Conservation (phyloP, 192 early-diverging fungal genomes). For the Paraglomus brasilianum region DNA sequence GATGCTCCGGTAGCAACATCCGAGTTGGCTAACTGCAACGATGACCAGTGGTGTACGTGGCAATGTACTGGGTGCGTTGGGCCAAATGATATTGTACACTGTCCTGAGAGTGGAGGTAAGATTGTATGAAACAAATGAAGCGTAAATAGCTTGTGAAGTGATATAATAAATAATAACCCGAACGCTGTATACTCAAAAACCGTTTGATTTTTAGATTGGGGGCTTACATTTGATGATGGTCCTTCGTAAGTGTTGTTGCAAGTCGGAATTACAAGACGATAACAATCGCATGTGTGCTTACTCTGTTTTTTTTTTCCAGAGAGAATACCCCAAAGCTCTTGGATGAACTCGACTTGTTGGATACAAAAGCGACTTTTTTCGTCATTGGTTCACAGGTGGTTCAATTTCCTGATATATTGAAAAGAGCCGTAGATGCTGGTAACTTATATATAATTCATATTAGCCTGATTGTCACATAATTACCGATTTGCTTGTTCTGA, state of each 20-base stretch:
- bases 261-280: neutral
- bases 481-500: neutral
- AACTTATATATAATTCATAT: constrained; percentile 48
- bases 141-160: too few species aligned
- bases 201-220: constrained; percentile 11
- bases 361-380: constrained; percentile 51
- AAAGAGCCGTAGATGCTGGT: constrained; percentile 50
- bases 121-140: too few species aligned
- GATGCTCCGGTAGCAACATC: too few species aligned
- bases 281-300: neutral
- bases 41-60: too few species aligned
- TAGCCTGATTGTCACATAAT: neutral
- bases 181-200: too few species aligned
- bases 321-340: neutral
- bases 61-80: too few species aligned
- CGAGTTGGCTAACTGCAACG: too few species aligned
- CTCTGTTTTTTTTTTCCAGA: neutral
- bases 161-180: too few species aligned
- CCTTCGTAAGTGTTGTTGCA: constrained; percentile 24
- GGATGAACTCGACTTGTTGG: neutral
- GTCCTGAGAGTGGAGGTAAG: too few species aligned
- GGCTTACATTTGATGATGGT: constrained; percentile 24
- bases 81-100: too few species aligned
- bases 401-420: constrained; percentile 44
- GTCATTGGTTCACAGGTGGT: constrained; percentile 49